Conservation (phyloP, 257 asterid species). For the Fraxinus excelsior region DNA sequence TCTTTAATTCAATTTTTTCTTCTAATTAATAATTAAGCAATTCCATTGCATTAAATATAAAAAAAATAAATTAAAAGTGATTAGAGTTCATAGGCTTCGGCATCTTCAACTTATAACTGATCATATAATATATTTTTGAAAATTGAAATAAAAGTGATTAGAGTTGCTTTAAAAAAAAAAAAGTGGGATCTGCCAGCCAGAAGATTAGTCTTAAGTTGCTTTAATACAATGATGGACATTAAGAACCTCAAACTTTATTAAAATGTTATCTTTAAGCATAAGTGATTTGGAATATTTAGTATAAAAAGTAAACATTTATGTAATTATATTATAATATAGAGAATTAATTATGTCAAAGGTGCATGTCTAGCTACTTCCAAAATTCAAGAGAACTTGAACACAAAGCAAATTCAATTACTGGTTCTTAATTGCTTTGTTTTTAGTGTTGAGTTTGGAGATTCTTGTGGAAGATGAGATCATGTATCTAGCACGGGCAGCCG, state of each 20-base stretch:
- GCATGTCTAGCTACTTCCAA: conserved; percentile 18
- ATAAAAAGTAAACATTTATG: not conserved
- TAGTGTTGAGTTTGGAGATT: not conserved
- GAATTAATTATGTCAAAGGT: conserved; percentile 23
- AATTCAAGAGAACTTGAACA: conserved; percentile 6
- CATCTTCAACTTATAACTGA: not conserved
- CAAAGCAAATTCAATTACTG: conserved; percentile 14
- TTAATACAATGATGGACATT: not conserved
- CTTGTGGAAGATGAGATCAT: not conserved
- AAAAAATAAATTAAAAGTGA: too few relatives aligned
- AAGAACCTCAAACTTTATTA: not conserved
- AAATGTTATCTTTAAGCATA: not conserved
- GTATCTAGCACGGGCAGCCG: too few relatives aligned
- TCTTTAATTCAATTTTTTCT: too few relatives aligned
- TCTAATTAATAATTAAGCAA: too few relatives aligned
- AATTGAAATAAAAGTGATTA: not conserved
- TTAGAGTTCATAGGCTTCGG: too few relatives aligned
- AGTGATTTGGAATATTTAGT: conserved; percentile 3
- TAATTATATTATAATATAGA: not conserved
- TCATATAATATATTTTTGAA: too few relatives aligned
- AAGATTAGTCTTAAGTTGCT: not conserved
- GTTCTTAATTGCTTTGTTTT: not conserved
- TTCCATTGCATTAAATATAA: too few relatives aligned
- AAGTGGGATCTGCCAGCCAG: not conserved
- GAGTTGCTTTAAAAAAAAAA: not conserved